A percentile compares a stretch with the other conserved stretches of the same genome.
These are phyloP conservation scores for Mycosphaerella arachidis DNA, from an alignment of 2,329 filamentous ascomycete species.

Conservation along the genomic window DNA sequence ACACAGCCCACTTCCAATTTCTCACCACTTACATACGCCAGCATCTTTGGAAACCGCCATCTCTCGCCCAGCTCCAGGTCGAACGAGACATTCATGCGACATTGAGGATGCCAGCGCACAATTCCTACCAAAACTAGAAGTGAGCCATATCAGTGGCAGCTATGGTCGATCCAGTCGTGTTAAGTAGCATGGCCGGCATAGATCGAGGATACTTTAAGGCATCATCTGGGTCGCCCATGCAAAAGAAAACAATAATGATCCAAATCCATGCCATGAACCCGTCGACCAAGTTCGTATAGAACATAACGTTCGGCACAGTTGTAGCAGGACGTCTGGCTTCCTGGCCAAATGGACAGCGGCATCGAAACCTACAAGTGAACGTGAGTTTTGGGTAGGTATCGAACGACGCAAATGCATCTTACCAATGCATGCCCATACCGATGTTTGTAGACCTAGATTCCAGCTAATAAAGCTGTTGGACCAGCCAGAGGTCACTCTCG, in stretches of 20 bases:
- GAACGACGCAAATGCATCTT: background rate
- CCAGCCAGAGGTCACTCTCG: constrained; percentile 21
- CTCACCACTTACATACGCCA: constrained; percentile 20
- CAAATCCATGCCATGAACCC: constrained; percentile 22
- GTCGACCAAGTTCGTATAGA: constrained; percentile 22
- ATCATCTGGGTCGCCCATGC: constrained; percentile 19
- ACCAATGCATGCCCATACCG: constrained; percentile 26
- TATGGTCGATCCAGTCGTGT: constrained; percentile 18
- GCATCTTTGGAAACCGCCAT: constrained; percentile 22
- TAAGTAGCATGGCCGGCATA: constrained; percentile 21
- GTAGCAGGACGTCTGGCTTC: constrained; percentile 20
- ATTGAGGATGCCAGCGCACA: constrained; percentile 12
- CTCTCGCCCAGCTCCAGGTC: constrained; percentile 27
- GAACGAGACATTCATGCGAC: constrained; percentile 25
- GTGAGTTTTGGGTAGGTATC: constrained; percentile 1
- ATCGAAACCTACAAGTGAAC: constrained; percentile 14
- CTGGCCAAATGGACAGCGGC: constrained; percentile 21
- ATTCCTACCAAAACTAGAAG: constrained; percentile 11
- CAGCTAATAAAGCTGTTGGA: constrained; percentile 21
- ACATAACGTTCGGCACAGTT: constrained; percentile 23
- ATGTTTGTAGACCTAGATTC: constrained; percentile 23
- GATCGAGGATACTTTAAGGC: constrained; percentile 18
- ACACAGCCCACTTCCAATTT: too few relatives aligned
- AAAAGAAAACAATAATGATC: constrained; percentile 21
- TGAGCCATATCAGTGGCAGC: constrained; percentile 19